phyloP scores from a whole-genome alignment of 192 early-diverging fungal species.

The Geranomyces michiganensis region DNA sequence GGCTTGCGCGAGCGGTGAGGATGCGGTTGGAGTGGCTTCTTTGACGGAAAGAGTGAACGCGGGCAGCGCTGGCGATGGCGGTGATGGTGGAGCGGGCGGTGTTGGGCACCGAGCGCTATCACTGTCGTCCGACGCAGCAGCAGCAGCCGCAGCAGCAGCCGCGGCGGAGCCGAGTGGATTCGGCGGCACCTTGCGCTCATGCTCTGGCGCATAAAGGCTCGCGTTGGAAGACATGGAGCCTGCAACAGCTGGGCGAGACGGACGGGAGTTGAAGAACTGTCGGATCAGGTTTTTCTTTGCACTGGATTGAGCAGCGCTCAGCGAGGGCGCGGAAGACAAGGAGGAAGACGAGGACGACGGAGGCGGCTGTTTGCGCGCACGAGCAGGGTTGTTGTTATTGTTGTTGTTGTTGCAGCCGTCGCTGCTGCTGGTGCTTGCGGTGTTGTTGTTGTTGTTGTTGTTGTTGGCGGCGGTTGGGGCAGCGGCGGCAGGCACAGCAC shows the following conservation, averaged over 20 bases:
- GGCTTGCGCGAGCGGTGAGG: background rate
- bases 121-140: background rate
- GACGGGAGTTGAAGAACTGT: conserved; percentile 26
- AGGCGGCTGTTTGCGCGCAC: too few species aligned
- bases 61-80: background rate
- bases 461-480: too few species aligned
- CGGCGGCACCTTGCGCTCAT: background rate
- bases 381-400: too few species aligned
- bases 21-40: background rate
- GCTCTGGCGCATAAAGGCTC: background rate
- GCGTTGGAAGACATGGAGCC: too few species aligned
- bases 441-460: too few species aligned
- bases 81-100: background rate
- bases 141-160: conserved; percentile 7
- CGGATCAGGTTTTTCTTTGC: conserved; percentile 28
- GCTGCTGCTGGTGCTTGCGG: too few species aligned
- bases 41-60: background rate
- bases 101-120: background rate
- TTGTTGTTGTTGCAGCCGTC: too few species aligned
- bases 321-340: too few species aligned
- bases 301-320: background rate
- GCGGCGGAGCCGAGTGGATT: background rate
- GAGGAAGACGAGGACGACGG: too few species aligned
- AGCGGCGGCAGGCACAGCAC: too few species aligned
- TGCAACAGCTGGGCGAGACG: background rate